Conservation (phyloP, 495 filamentous ascomycete species). For the Hypoxylon intermedium region DNA sequence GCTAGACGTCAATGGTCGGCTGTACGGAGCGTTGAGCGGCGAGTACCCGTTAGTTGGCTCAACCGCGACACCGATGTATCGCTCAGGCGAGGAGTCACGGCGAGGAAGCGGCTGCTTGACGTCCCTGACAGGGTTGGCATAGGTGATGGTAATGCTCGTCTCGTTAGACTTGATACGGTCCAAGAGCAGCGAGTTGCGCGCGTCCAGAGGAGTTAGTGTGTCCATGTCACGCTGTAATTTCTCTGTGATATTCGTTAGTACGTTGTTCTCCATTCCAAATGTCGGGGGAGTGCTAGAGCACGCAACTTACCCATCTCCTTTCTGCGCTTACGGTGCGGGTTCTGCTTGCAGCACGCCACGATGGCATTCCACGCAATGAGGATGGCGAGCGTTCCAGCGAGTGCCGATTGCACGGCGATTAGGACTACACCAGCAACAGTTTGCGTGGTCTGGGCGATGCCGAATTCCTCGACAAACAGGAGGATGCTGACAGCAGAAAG, state of each 20-base stretch:
- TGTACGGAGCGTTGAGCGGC: slow-evolving; percentile 23
- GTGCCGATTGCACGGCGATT: slow-evolving; percentile 83
- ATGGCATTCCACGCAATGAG: slow-evolving; percentile 90
- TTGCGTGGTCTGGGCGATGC: slow-evolving; percentile 91
- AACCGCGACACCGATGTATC: slow-evolving; percentile 27
- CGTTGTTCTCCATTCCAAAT: slow-evolving; percentile 1
- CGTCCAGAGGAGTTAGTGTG: slow-evolving; percentile 86
- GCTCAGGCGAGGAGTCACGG: slow-evolving; percentile 34
- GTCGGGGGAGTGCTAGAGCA: not conserved
- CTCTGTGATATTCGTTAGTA: slow-evolving; percentile 59
- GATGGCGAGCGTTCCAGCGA: slow-evolving; percentile 86
- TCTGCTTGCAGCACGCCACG: slow-evolving; percentile 79
- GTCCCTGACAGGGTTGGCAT: slow-evolving; percentile 43
- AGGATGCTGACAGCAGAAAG: slow-evolving; percentile 88
- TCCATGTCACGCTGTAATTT: slow-evolving; percentile 84
- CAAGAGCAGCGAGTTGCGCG: slow-evolving; percentile 85
- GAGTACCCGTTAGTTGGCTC: slow-evolving; percentile 19
- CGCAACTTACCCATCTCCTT: slow-evolving; percentile 79
- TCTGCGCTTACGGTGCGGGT: slow-evolving; percentile 83
- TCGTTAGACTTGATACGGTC: slow-evolving; percentile 43
- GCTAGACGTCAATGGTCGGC: slow-evolving; percentile 45
- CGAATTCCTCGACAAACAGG: slow-evolving; percentile 92
- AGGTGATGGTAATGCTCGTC: slow-evolving; percentile 34
- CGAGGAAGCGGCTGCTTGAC: slow-evolving; percentile 21
- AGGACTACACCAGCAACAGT: slow-evolving; percentile 87